phyloP scores from a whole-genome alignment of 2,329 filamentous ascomycete genomes.

The Trichoderma gracile region DNA sequence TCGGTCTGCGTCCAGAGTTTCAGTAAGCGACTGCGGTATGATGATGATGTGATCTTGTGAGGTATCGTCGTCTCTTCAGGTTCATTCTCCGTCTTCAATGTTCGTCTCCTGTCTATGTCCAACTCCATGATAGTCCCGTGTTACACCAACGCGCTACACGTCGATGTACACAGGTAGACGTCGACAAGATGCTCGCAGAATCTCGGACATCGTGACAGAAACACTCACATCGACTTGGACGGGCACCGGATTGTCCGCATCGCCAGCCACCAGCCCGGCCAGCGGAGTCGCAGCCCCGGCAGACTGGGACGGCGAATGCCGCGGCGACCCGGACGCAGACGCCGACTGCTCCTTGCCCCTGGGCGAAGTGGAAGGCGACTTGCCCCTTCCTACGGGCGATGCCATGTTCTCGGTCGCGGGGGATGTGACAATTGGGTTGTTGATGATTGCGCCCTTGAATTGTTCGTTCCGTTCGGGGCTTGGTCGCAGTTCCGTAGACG shows the following conservation, averaged over 20 bases:
- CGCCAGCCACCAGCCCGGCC: slow-evolving; percentile 16
- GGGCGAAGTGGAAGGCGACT: slow-evolving; percentile 4
- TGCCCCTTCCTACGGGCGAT: neutral
- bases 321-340: slow-evolving; percentile 11
- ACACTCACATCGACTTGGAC: slow-evolving; percentile 33
- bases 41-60: neutral
- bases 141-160: neutral
- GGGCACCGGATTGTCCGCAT: slow-evolving; percentile 29
- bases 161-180: neutral
- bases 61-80: neutral
- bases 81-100: neutral
- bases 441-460: too few relatives aligned
- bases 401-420: slow-evolving; percentile 9
- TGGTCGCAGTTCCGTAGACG: too few relatives aligned
- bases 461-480: neutral
- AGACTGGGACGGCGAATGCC: slow-evolving; percentile 2
- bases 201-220: neutral
- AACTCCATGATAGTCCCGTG: neutral
- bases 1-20: slow-evolving; percentile 20
- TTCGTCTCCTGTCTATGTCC: neutral
- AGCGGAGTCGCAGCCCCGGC: neutral
- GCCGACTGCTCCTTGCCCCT: neutral
- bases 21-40: slow-evolving; percentile 5
- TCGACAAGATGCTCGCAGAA: neutral
- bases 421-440: neutral